Base-by-base conservation (phyloP, 306 rosid genomes). In the Begonia fuchsioides region DNA sequence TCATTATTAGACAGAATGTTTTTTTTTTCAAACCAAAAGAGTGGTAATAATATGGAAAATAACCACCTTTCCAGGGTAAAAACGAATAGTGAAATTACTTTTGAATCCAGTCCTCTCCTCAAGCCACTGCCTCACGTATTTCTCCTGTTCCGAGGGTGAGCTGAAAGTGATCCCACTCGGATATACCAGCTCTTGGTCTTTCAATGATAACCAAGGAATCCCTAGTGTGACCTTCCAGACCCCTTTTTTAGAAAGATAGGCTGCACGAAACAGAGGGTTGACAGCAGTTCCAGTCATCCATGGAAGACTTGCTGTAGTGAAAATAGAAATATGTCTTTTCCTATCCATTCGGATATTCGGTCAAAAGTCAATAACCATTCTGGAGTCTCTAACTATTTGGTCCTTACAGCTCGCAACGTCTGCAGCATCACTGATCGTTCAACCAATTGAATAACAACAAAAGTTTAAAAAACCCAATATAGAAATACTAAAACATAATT, bases 261-360 rank as follows among this genome's bases (percentile, higher is more conserved):
- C 93, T 12, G 98, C 95, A 14, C 98, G 95, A 61, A 90, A 85
- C 56, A 90, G 70, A 46, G 98, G 98, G 63, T 90, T 90, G 52
- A 90, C 92, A 9, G 98, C 87, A 12, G 98, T 90, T 53, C 98
- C 98, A 19, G 98, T 90, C 76, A 90, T 65, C 98, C 98, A 90
- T 50, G 98, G 97, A 75, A 90, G 94, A 72, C 98, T 85, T 44
- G 98, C 98, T 12, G 98, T 84, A 13, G 98, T 90, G 55, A 84
- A 81, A 72, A 90, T 81, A 20, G 85, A 95, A 75, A 90, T 65
- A 63, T 85, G 85, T 20, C 57, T 70, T 71, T 75, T 76, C 56
- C 57, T 70, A 65, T 73, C 82, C 98, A 84, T 84, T 68, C 60
- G 45, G 38, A 67, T 58, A 47, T 59, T 43, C 65, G 58, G 45